These are phyloP conservation scores for Corymbia maculata DNA, from an alignment of 345 rosid species.

Conservation along the genomic window DNA sequence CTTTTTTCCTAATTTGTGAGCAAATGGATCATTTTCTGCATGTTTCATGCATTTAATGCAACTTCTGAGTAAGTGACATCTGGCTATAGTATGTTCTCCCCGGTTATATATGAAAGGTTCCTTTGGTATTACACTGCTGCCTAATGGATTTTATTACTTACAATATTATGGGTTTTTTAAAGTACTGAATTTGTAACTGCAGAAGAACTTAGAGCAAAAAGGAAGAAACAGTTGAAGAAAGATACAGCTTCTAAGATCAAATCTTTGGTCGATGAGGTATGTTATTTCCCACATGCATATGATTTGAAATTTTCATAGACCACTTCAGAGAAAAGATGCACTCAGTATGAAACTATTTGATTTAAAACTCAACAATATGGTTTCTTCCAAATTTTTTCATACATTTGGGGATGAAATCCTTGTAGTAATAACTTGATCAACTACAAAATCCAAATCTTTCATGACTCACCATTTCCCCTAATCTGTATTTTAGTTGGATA, in stretches of 20 bases:
- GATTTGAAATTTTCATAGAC: neutral
- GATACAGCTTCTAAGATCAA: slow-evolving; percentile 86
- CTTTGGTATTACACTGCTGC: neutral
- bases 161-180: neutral
- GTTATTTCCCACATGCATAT: neutral
- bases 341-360: neutral
- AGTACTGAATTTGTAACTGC: slow-evolving; percentile 17
- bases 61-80: neutral
- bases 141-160: neutral
- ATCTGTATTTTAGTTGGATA: neutral
- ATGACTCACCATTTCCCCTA: neutral
- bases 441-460: neutral
- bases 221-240: slow-evolving; percentile 96
- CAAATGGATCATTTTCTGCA: neutral
- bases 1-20: neutral
- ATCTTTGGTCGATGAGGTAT: slow-evolving; percentile 92
- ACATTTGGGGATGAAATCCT: neutral
- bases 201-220: slow-evolving; percentile 87
- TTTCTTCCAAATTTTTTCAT: neutral
- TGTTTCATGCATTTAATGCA: neutral
- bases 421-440: neutral
- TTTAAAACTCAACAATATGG: neutral
- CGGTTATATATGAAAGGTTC: neutral
- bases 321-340: neutral
- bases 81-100: neutral